Evolutionary conservation across 2,329 filamentous ascomycete species (phyloP), one percentile per base, ranked within the genome.

Genomic region (Penicillium sp.): DNA sequence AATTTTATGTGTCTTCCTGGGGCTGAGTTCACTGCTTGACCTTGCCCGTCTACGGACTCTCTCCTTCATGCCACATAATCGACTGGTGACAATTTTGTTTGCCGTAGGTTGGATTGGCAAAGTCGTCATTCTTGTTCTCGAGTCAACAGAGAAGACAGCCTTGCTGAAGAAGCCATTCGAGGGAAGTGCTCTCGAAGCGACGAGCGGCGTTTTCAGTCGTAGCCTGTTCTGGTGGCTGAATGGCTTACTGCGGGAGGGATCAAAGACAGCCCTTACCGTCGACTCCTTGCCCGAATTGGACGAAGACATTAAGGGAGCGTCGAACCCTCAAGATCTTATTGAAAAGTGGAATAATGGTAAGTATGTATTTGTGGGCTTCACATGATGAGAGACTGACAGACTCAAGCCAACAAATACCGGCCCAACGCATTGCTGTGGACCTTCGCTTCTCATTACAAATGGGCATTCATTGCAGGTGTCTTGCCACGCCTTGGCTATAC

Each of bases 201-300:
- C 57, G 2, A 57, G 58, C 33, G 59, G 62, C 18, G 54, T 67
- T 4, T 58, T 69, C 40, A 67, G 63, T 46, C 63, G 65, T 9
- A 64, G 53, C 35, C 25, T 68, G 2, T 63, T 71, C 42, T 72
- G 66, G 67, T 74, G 71, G 71, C 46, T 74, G n/a, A 72, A 71
- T 51, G 54, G 47, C 7, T 44, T 70, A 4, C 59, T 72, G 38
- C 53, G 63, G 53, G 51, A 50, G 8, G 69, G 69, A 2, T 68
- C 62, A 16, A 61, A 54, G 14, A 51, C 68, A 8, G 59, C 65
- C 4, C 51, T 79, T 27, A 60, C 59, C 1, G 62, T 77, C 0
- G 70, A 76, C 4, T 72, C 76, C 39, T 65, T 79, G 1, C 72
- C 68, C 45, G 52, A 65, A 3, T 55, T 76, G 13, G 74, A 76